A percentile compares a stretch with the other conserved stretches of the same genome.
Evolutionary conservation across 2,329 filamentous ascomycete genomes (phyloP).

Genomic region (Tolypocladium inflatum): DNA sequence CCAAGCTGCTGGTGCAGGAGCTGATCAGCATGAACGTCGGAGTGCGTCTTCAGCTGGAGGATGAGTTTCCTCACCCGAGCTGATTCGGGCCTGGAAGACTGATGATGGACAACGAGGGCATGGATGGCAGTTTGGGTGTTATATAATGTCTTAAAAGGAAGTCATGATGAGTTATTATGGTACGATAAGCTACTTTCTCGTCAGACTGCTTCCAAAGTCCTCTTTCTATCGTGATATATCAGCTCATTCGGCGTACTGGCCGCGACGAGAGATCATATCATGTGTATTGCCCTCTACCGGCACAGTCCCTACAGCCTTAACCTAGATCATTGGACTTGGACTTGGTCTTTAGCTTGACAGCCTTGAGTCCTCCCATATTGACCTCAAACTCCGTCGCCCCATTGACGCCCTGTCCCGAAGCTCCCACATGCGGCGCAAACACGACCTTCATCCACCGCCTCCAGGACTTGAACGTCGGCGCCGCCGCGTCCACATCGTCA

Average conservation of each 20-base stretch:
- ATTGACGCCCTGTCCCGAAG: constrained; percentile 35
- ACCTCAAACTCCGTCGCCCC: constrained; percentile 67
- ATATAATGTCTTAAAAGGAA: not conserved
- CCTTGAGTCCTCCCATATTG: constrained; percentile 51
- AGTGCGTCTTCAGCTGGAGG: constrained; percentile 78
- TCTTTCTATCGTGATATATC: not conserved
- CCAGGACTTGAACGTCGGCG: constrained; percentile 47
- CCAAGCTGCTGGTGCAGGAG: constrained; percentile 92
- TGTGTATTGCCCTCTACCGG: not conserved
- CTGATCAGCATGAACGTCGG: constrained; percentile 98
- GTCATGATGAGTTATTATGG: not conserved
- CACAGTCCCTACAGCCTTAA: not conserved
- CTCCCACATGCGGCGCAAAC: constrained; percentile 68
- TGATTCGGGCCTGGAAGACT: constrained; percentile 8
- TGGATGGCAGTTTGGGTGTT: not conserved
- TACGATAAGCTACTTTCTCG: not conserved
- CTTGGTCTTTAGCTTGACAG: constrained; percentile 9
- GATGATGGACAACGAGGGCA: not conserved
- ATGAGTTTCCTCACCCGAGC: constrained; percentile 73
- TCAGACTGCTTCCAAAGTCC: not conserved
- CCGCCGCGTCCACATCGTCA: constrained; percentile 30
- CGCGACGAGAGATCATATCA: not conserved
- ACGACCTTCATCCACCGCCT: constrained; percentile 78
- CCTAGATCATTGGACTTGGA: too few species aligned
- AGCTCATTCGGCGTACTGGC: not conserved